Conservation (phyloP, 306 rosid genomes). For the Lithocarpus polystachyus region DNA sequence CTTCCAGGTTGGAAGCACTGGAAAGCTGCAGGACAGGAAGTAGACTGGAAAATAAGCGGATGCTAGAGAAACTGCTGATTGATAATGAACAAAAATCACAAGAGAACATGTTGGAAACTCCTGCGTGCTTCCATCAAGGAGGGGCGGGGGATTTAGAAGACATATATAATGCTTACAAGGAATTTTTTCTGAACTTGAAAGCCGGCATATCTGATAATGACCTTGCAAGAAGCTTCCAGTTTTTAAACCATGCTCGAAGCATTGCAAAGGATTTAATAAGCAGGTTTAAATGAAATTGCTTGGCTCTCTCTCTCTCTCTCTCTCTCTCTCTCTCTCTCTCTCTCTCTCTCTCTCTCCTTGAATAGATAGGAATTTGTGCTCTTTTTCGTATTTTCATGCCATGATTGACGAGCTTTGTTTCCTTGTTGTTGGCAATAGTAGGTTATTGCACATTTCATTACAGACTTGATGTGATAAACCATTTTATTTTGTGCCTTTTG, state of each 20-base stretch:
- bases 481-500: background rate
- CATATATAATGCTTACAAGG: slow-evolving; percentile 28
- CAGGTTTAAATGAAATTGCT: slow-evolving; percentile 25
- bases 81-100: slow-evolving; percentile 34
- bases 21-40: slow-evolving; percentile 45
- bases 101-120: slow-evolving; percentile 20
- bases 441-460: background rate
- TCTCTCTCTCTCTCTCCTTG: background rate
- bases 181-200: slow-evolving; percentile 52
- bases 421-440: background rate
- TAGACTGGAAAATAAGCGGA: slow-evolving; percentile 29
- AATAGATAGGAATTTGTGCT: background rate
- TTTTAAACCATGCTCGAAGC: slow-evolving; percentile 55
- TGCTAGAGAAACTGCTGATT: slow-evolving; percentile 16
- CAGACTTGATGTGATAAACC: background rate
- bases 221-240: slow-evolving; percentile 36
- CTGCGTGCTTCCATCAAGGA: background rate
- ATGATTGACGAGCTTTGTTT: background rate
- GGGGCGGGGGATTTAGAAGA: slow-evolving; percentile 21
- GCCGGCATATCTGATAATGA: slow-evolving; percentile 40
- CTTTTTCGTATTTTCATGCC: background rate
- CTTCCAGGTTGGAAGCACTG: slow-evolving; percentile 63
- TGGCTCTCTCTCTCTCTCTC: background rate
- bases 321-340: background rate
- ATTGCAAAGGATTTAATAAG: slow-evolving; percentile 47